Base-by-base conservation (phyloP, 306 rosid species). In the Sesbania bispinosa region DNA sequence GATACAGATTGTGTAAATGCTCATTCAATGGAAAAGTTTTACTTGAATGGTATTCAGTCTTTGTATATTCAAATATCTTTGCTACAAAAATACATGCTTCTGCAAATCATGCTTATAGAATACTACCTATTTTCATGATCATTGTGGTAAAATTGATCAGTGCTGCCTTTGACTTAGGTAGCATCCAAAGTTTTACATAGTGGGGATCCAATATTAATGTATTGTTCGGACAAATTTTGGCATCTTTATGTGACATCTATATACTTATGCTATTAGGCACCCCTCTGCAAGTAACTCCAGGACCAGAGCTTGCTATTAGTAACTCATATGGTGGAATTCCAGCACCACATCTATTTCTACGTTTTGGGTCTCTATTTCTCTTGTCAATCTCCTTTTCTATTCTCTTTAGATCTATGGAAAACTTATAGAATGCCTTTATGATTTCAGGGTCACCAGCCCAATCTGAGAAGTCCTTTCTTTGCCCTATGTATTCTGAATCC, bases 261-360 rank as follows among this genome's bases (percentile, higher is more conserved):
- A 73, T 79, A 14, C 65, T 69, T 64, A 79, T 60, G 60, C 86
- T 83, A 57, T 64, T 74, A 0, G 83, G 72, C 13, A 82, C 71
- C 15, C 81, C 83, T 70, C 76, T 69, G 2, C 79, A 16, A 36
- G 83, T 75, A 36, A 15, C 79, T 29, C 86, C 83, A n/a, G 81
- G 76, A 10, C 67, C 57, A 54, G 86, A 78, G 67, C 72, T 62
- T 0, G 78, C 58, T 1, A 78, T 69, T 14, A 74, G 83, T 48
- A 69, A 67, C 50, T 78, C 83, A 64, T 78, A 74, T 10, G 83
- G 86, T 63, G 86, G 74, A 70, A 64, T 50, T 45, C 81, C 76
- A 18, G 81, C 73, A 32, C 83, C 83, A 70, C 79, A 79, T 65
- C 81, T 70, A 30, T 82, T 82, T 68, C 76, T 58, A 21, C 39